Conservation (phyloP, 2,329 filamentous ascomycete genomes). For the Colletotrichum sp. region DNA sequence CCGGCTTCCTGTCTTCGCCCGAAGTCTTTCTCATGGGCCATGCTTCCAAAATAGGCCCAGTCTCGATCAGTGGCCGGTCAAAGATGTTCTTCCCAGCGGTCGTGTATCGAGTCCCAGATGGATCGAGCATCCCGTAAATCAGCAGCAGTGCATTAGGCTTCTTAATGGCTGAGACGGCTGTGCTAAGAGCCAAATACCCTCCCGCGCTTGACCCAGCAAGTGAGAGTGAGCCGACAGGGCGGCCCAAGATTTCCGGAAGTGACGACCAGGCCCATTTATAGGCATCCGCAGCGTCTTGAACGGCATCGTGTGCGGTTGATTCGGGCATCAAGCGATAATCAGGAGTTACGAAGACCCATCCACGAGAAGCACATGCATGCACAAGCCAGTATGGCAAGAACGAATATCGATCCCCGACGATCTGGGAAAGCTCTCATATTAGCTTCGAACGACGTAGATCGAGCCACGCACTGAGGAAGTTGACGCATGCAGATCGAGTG, state of each 20-base stretch:
- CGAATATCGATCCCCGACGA: slow-evolving; percentile 11
- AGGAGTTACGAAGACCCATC: slow-evolving; percentile 13
- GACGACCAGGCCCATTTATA: slow-evolving; percentile 4
- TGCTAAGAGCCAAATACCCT: slow-evolving; percentile 8
- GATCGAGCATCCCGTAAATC: slow-evolving; percentile 13
- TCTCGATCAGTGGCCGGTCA: not conserved
- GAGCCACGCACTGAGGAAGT: not conserved
- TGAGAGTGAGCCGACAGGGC: not conserved
- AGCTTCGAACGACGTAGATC: not conserved
- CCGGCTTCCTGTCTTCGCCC: not conserved
- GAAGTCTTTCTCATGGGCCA: not conserved
- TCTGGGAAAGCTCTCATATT: not conserved
- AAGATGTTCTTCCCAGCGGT: slow-evolving; percentile 11
- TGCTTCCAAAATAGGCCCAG: not conserved
- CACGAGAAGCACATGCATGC: not conserved
- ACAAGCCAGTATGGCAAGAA: slow-evolving; percentile 14
- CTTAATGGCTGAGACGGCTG: not conserved
- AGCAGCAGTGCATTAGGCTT: not conserved
- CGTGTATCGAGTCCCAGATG: not conserved
- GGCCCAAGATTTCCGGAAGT: not conserved
- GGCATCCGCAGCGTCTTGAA: slow-evolving; percentile 7
- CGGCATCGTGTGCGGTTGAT: not conserved
- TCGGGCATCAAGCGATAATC: slow-evolving; percentile 20
- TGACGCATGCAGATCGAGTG: not conserved
- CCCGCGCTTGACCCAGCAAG: slow-evolving; percentile 18